Evolutionary conservation across 129 eudicot species (phyloP), one percentile per base, ranked within the genome.

Genomic region (Ambrosia trifida): DNA sequence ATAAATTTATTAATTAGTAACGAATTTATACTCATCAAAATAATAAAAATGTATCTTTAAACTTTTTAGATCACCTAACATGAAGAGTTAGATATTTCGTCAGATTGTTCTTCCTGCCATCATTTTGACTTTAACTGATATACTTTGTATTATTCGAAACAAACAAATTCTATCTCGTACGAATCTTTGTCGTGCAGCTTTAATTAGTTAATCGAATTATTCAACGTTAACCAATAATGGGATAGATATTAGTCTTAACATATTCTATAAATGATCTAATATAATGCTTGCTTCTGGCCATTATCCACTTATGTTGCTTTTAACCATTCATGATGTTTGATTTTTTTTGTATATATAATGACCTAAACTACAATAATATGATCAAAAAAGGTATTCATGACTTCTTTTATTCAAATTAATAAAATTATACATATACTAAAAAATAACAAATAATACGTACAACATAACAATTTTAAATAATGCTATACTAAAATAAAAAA

Each of bases 301-400:
- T 59, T 59, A 59, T 59, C 65, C 65, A 12, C 43, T 59, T 32
- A 57, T 13, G 43, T 5, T 59, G 65, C 65, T 59, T 59, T 59
- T 59, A 31, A 30, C 3, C 20, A 59, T 30, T 59, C 18, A 59
- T 30, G 41, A 4, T 12, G 31, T 30, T 31, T 59, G 11, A 59
- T 31, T 31, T 30, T 30, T 24, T 24, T 24, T 24, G 28, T 30
- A 12, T 13, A 32, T 11, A 20, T 19, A 54, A 54, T 7, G 33
- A 3, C 11, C 14, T 20, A 54, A 2, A 9, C 7, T 20, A 3
- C 13, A 13, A 57, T 30, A 57, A 10, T 5, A 20, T 57, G 7
- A 28, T 30, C 4, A 10, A 53, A 57, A 28, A 28, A 12, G 16
- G 3, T 57, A 28, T 57, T 24, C 0, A 28, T 57, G 28, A 11